Evolutionary conservation across 345 rosid genomes (phyloP), one percentile per base, ranked within the genome.

Genomic region (Punica granatum): DNA sequence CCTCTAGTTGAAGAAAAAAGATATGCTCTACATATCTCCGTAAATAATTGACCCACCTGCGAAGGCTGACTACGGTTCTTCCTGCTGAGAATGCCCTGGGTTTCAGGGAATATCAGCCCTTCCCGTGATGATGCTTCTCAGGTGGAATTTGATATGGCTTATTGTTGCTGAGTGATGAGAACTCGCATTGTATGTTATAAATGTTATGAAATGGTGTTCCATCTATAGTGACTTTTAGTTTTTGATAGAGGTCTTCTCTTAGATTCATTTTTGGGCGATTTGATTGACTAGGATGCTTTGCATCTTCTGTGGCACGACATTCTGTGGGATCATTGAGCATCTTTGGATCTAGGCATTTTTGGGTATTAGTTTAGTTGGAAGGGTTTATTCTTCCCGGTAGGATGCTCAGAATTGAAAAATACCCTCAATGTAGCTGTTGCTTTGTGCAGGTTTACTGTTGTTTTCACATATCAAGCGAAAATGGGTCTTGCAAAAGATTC

Each of bases 91-190:
- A 71, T 44, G 49, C 36, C 54, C 63, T 31, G 1, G 44, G 61
- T 74, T 36, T 31, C 13, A 60, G 69, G 53, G 68, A 63, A n/a
- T 23, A 21, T 32, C 73, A 67, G 75, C 79, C 74, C 77, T 69
- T 66, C 28, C 67, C 70, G 65, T 78, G 80, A 69, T 81, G 86
- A 84, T 82, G 84, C 86, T 82, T 81, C 81, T 60, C 72, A 33
- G 81, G 77, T 80, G 78, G 63, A 61, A 73, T 62, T 23, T 67
- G 33, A 10, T 49, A 49, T n/a, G 6, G 54, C 54, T 49, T 3
- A 15, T 44, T 49, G 54, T 19, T 49, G 25, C 25, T 49, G 26
- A 49, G 25, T 49, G 54, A 16, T 49, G 54, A 21, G n/a, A 18
- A 18, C 54, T 49, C 48, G 11, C 5, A 11, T 37, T 37, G 41